Evolutionary conservation across 441 rosid species (phyloP).

Genomic region (Daphne laureola): DNA sequence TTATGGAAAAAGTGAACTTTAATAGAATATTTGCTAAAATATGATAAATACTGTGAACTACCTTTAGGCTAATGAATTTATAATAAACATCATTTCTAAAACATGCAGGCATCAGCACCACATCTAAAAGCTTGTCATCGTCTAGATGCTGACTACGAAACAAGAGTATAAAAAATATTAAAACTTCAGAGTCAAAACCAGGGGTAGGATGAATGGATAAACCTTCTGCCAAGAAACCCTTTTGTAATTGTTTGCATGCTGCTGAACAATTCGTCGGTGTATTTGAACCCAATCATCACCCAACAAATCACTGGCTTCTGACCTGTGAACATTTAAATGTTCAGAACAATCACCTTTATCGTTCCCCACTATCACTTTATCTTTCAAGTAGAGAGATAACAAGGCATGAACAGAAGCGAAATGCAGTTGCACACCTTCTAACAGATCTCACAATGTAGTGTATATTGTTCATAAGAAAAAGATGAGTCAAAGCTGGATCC

Average conservation of each 20-base stretch:
- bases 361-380: neutral
- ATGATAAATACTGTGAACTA: too few species aligned
- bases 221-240: conserved; percentile 98
- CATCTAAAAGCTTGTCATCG: too few species aligned
- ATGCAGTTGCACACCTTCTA: conserved; percentile 46
- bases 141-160: too few species aligned
- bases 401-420: conserved; percentile 3
- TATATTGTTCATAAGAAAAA: conserved; percentile 87
- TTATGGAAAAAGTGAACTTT: too few species aligned
- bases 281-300: conserved; percentile 99
- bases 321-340: conserved; percentile 37
- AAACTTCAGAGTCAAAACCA: neutral
- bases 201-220: neutral
- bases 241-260: conserved; percentile 91
- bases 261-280: conserved; percentile 87
- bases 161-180: too few species aligned
- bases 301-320: conserved; percentile 84
- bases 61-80: too few species aligned
- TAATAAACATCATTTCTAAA: too few species aligned
- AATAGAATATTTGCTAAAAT: too few species aligned
- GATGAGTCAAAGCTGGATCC: conserved; percentile 82
- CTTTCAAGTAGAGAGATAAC: too few species aligned
- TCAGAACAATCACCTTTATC: neutral
- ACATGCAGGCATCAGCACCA: too few species aligned
- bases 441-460: conserved; percentile 98